Evolutionary conservation across 805 yeast species (phyloP), one percentile per base, ranked within the genome.

Genomic region (Zygoascus flipseniorum): DNA sequence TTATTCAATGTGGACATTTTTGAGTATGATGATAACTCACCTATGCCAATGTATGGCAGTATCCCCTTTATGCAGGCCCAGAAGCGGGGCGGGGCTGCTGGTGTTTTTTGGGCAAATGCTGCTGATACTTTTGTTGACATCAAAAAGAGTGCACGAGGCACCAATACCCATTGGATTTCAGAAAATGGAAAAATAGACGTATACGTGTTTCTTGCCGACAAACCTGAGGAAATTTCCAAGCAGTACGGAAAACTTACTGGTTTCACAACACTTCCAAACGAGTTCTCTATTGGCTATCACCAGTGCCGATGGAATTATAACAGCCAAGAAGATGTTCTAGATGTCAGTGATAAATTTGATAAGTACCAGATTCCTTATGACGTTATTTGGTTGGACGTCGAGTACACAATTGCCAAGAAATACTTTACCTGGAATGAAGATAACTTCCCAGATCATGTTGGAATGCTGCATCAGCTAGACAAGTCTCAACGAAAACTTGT

Each of bases 291-390:
- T 13, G 98, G 96, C 0, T 88, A 93, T 65, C 98, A 93, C 65
- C 99, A 93, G 69, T 92, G 97, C 65, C 78, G 98, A 63, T 93
- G 99, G 99, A 93, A 93, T 67, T 93, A 93, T 70, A 87, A 88
- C 65, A 90, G 86, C 61, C 90, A 87, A 64, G 75, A 76, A 10
- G 99, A 93, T 68, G 92, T 93, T 1, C 68, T 89, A n/a, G 80
- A 75, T 8, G 85, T 93, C 13, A 77, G 78, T 58, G 65, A 74
- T 1, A 76, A 80, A 53, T 84, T 93, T 77, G 98, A 92, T 66
- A 73, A 77, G 55, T 65, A 79, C 61, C 78, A 74, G 45, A 81
- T 93, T 54, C 97, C 98, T 1, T 86, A 83, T 65, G 99, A 93
- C 66, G 81, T 85, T 13, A 85, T 93, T 50, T 93, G 99, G 99